These are phyloP conservation scores for Clavariopsis aquatica DNA, from an alignment of 495 filamentous ascomycete species.

Conservation along the genomic window DNA sequence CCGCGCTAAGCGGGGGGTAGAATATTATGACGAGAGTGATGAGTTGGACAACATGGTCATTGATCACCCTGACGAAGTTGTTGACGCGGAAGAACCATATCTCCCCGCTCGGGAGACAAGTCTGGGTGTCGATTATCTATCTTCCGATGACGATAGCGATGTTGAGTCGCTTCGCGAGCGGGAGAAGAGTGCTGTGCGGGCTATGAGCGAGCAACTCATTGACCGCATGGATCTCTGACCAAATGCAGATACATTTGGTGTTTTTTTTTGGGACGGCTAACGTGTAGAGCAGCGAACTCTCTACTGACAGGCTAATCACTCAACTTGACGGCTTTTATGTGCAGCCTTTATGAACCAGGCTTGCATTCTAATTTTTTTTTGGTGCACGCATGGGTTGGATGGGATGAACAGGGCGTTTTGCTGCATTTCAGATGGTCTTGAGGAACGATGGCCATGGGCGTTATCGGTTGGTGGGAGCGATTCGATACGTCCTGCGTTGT, in stretches of 20 bases:
- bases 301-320: neutral
- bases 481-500: constrained; percentile 13
- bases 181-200: constrained; percentile 33
- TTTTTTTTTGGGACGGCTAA: neutral
- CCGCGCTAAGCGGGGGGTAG: constrained; percentile 40
- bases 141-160: constrained; percentile 36
- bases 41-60: constrained; percentile 39
- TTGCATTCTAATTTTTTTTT: neutral
- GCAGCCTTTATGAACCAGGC: neutral
- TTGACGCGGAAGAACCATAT: constrained; percentile 28
- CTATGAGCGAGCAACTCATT: constrained; percentile 36
- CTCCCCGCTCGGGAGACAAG: constrained; percentile 10
- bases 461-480: constrained; percentile 38
- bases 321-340: neutral
- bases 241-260: neutral
- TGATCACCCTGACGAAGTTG: constrained; percentile 35
- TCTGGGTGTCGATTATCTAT: constrained; percentile 11
- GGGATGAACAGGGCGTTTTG: neutral
- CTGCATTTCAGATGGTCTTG: constrained; percentile 12
- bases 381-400: neutral
- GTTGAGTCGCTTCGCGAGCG: constrained; percentile 32
- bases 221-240: constrained; percentile 38
- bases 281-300: neutral
- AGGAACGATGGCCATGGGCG: constrained; percentile 11
- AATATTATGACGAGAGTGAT: constrained; percentile 19